Conservation (phyloP, 345 rosid species). For the Eutrema japonicum region DNA sequence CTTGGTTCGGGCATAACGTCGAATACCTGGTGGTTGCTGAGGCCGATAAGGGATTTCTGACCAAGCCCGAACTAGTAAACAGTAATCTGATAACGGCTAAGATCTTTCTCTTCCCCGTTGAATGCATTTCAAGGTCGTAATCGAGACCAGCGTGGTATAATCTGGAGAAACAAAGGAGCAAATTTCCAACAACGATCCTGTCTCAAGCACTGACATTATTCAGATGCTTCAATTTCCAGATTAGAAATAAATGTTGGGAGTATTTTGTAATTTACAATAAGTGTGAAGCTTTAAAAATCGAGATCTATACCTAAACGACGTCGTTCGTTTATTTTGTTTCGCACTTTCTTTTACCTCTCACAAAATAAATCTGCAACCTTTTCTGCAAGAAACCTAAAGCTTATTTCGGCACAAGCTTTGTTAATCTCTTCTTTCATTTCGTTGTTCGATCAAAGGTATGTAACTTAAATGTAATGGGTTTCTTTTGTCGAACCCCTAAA, state of each 20-base stretch:
- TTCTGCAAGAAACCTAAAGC: slow-evolving; percentile 37
- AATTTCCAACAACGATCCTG: background rate
- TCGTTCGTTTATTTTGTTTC: slow-evolving; percentile 2
- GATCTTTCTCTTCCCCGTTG: slow-evolving; percentile 21
- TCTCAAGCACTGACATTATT: background rate
- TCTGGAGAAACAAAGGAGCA: slow-evolving; percentile 10
- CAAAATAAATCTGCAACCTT: background rate
- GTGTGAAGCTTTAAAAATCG: background rate
- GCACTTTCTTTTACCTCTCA: background rate
- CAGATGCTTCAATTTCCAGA: background rate
- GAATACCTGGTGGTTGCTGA: slow-evolving; percentile 55
- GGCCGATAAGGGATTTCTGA: background rate
- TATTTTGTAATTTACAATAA: background rate
- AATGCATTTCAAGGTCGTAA: slow-evolving; percentile 27
- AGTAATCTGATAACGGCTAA: slow-evolving; percentile 24
- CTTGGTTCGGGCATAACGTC: slow-evolving; percentile 59
- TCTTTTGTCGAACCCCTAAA: background rate
- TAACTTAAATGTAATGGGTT: background rate
- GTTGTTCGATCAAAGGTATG: slow-evolving; percentile 33
- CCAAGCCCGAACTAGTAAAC: slow-evolving; percentile 21
- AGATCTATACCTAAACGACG: background rate
- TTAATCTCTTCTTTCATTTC: slow-evolving; percentile 16
- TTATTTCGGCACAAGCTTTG: slow-evolving; percentile 7
- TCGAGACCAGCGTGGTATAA: background rate
- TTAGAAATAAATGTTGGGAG: background rate